Evolutionary conservation across 1,139 yeast species (phyloP).

Genomic region (Barnettozyma hawaiiensis): DNA sequence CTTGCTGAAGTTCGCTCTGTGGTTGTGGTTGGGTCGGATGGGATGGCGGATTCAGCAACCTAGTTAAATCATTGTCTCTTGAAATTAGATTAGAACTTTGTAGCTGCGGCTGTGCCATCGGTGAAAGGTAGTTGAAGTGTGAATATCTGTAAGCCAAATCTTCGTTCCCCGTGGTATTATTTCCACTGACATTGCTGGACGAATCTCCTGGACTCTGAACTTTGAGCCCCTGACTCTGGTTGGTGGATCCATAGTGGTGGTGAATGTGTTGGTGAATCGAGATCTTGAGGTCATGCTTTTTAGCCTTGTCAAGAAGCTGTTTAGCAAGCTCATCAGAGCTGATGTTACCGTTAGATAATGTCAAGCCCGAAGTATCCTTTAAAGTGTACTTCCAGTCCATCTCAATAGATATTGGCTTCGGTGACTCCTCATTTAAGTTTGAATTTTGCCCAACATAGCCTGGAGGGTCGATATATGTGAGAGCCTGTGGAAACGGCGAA

Average conservation of each 20-base stretch:
- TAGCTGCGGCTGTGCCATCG: slow-evolving; percentile 62
- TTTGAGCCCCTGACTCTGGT: slow-evolving; percentile 7
- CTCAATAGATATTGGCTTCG: slow-evolving; percentile 24
- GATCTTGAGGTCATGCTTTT: slow-evolving; percentile 50
- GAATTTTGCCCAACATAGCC: slow-evolving; percentile 9
- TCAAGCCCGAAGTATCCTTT: slow-evolving; percentile 32
- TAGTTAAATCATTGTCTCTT: slow-evolving; percentile 39
- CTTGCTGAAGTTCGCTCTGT: slow-evolving; percentile 1
- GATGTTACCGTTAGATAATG: slow-evolving; percentile 43
- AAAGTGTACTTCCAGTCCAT: slow-evolving; percentile 38
- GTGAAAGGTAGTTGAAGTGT: slow-evolving; percentile 70
- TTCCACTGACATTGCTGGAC: slow-evolving; percentile 20
- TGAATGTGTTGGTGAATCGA: slow-evolving; percentile 77
- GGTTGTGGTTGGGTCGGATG: slow-evolving; percentile 7
- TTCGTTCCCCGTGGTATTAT: slow-evolving; percentile 25
- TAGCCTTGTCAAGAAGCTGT: slow-evolving; percentile 56
- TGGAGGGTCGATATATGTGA: slow-evolving; percentile 8
- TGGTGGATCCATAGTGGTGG: slow-evolving; percentile 36
- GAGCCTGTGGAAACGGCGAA: slow-evolving; percentile 3
- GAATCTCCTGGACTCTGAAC: slow-evolving; percentile 23
- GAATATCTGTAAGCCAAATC: slow-evolving; percentile 51
- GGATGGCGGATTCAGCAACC: slow-evolving; percentile 34
- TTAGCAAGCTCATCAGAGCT: slow-evolving; percentile 49
- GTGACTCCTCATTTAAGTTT: slow-evolving; percentile 13
- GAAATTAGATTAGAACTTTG: slow-evolving; percentile 43